Conservation (phyloP, 768 basidiomycete genomes). For the Kondoa subrosea region DNA sequence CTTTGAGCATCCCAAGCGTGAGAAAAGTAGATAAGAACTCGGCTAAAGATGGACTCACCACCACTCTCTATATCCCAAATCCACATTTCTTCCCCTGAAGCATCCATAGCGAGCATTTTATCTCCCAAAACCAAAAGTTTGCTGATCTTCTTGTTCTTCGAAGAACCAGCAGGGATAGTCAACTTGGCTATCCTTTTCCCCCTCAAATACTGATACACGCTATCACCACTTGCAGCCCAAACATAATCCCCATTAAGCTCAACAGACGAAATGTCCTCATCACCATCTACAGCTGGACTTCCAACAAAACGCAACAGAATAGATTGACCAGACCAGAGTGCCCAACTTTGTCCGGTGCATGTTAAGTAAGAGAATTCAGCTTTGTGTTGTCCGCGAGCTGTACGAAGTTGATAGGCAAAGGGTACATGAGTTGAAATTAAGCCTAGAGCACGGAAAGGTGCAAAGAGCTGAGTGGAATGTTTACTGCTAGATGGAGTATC, state of each 20-base stretch:
- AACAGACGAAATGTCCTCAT: not conserved
- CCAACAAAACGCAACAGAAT: constrained; percentile 86
- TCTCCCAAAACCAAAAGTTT: constrained; percentile 64
- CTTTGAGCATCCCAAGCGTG: constrained; percentile 33
- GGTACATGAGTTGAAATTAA: constrained; percentile 80
- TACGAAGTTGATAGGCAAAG: constrained; percentile 67
- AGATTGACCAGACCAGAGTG: constrained; percentile 75
- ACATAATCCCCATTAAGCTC: not conserved
- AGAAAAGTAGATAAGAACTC: too few relatives aligned
- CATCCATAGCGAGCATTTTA: constrained; percentile 59
- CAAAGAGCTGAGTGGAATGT: constrained; percentile 42
- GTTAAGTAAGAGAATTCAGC: constrained; percentile 71
- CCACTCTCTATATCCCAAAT: constrained; percentile 53
- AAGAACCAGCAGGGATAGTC: constrained; percentile 17
- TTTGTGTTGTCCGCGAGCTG: constrained; percentile 64
- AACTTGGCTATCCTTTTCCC: not conserved
- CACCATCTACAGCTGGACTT: constrained; percentile 37
- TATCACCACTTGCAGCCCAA: not conserved
- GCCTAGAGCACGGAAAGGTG: constrained; percentile 89
- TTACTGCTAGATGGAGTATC: not conserved
- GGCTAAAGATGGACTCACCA: constrained; percentile 36
- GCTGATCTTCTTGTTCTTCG: constrained; percentile 34
- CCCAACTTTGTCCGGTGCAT: constrained; percentile 77
- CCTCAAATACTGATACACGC: not conserved
- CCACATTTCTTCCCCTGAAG: constrained; percentile 58